phyloP scores from a whole-genome alignment of 2,329 filamentous ascomycete species.

The Sporothrix phasma region DNA sequence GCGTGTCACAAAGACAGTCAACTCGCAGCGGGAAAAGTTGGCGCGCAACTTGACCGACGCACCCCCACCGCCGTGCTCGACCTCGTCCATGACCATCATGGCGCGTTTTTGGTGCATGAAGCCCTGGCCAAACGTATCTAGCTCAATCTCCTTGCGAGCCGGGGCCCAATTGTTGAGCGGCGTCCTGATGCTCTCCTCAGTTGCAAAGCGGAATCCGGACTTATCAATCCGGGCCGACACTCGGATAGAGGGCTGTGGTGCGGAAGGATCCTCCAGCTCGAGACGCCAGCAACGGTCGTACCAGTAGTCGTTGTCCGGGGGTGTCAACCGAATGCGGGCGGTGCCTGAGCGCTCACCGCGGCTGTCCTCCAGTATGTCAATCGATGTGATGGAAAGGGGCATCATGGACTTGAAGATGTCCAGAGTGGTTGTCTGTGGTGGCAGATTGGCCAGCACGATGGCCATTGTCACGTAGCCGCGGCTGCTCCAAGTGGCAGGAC shows the following conservation, averaged over 20 bases:
- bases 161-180: slow-evolving; percentile 19
- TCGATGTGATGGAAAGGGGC: slow-evolving; percentile 25
- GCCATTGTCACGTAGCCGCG: slow-evolving; percentile 9
- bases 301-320: slow-evolving; percentile 45
- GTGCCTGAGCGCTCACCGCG: slow-evolving; percentile 30
- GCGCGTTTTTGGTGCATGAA: slow-evolving; percentile 41
- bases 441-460: slow-evolving; percentile 26
- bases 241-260: neutral
- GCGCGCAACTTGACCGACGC: slow-evolving; percentile 20
- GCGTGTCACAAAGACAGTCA: slow-evolving; percentile 13
- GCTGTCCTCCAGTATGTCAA: slow-evolving; percentile 44
- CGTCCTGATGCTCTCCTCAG: slow-evolving; percentile 12
- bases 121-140: slow-evolving; percentile 50
- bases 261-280: neutral
- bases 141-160: slow-evolving; percentile 31
- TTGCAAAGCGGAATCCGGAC: slow-evolving; percentile 3
- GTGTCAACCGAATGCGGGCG: slow-evolving; percentile 47
- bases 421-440: slow-evolving; percentile 28
- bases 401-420: slow-evolving; percentile 43
- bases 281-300: slow-evolving; percentile 15
- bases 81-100: slow-evolving; percentile 51
- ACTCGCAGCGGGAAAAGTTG: slow-evolving; percentile 7
- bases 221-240: slow-evolving; percentile 13
- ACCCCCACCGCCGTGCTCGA: slow-evolving; percentile 15
- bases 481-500: neutral